Evolutionary conservation across 257 asterid genomes (phyloP), one percentile per base, ranked within the genome.

Genomic region (Ajuga chamaepitys): DNA sequence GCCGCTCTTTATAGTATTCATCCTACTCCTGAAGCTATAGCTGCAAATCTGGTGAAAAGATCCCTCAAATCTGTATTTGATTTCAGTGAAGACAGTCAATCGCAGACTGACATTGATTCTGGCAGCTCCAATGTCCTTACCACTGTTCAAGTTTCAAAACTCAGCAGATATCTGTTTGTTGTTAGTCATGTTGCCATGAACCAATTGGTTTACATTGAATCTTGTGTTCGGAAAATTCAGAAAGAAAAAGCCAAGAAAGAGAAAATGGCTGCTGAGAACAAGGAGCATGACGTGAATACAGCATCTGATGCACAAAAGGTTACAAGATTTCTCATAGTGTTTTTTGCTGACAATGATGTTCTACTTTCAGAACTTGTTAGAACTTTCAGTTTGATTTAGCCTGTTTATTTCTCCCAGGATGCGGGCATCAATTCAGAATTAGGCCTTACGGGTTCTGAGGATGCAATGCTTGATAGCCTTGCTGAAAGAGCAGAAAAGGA

Each of bases 391-490:
- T 71, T 63, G 42, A 63, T 58, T 41, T 63, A 8, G 38, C 59
- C 44, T 22, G 7, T 55, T 60, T 12, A 7, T 64, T 26, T 64
- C 42, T 66, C 70, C 61, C 83, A 93, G 99, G 90, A 81, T 62
- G 75, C 72, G 22, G 78, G 82, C 68, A 90, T 93, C 78, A 89
- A 77, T 66, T 87, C 92, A 17, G 99, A 89, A 83, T 75, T 93
- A 71, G 99, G 99, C 17, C 75, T 93, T 64, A 94, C 96, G 67
- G 95, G 88, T 38, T 89, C 99, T 66, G 96, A 90, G 55, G 99
- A 93, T 83, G 95, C 96, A 63, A 44, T 86, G 63, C 94, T 93
- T 58, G 99, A 93, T 80, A 66, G 70, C 48, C 84, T 93, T 12
- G 81, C 90, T 4, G 95, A 89, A 81, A 81, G 81, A 61, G 87